Percentiles rank a stretch among this genome's conserved stretches.
Evolutionary conservation across 129 eudicot species (phyloP).

Genomic region (Silybum marianum): DNA sequence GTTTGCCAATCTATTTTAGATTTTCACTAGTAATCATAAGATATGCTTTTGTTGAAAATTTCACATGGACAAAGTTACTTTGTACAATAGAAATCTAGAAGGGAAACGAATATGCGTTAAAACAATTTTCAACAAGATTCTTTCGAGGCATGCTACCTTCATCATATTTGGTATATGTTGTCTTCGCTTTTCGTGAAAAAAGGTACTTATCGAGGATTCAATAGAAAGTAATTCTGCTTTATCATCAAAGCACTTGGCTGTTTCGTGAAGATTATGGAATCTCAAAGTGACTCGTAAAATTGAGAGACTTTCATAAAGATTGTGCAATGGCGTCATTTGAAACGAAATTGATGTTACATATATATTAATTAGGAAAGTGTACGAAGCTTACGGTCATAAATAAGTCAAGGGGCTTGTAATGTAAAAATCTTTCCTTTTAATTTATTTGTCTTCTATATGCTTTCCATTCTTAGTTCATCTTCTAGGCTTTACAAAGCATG

Average conservation of each 20-base stretch:
- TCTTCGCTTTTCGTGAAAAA: conserved; percentile 3
- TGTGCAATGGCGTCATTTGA: background rate
- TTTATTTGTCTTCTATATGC: background rate
- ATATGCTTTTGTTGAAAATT: conserved; percentile 17
- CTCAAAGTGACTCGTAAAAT: conserved; percentile 9
- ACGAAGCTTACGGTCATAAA: background rate
- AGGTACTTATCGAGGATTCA: background rate
- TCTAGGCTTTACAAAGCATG: background rate
- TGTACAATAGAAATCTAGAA: conserved; percentile 19
- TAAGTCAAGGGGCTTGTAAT: background rate
- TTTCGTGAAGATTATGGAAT: conserved; percentile 29
- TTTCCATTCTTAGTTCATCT: conserved; percentile 1
- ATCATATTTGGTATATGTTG: background rate
- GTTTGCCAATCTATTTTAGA: conserved; percentile 22
- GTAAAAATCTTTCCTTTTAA: background rate
- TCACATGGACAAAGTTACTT: conserved; percentile 5
- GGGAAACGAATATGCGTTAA: conserved; percentile 7
- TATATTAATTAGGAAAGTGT: background rate
- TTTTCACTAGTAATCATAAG: background rate
- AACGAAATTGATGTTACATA: conserved; percentile 16
- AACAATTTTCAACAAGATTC: conserved; percentile 5
- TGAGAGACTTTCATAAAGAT: conserved; percentile 20
- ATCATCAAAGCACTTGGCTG: background rate
- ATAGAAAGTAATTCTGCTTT: conserved; percentile 20
- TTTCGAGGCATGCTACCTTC: conserved; percentile 14